Evolutionary conservation across 2,329 filamentous ascomycete species (phyloP).

Genomic region (Curvularia spicifera): DNA sequence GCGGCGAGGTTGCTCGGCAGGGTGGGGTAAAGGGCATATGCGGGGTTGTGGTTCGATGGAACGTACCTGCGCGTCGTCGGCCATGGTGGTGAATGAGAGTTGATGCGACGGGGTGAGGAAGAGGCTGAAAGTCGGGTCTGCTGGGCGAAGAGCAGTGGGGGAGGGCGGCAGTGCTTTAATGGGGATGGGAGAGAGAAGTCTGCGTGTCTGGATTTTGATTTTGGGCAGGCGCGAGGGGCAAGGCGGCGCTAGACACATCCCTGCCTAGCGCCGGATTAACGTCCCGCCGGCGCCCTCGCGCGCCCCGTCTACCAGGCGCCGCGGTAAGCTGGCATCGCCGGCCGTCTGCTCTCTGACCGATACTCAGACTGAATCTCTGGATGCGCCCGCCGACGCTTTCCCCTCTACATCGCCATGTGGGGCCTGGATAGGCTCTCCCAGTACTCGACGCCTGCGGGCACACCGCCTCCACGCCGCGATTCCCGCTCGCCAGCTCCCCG

Average conservation of each 20-base stretch:
- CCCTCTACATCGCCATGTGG: conserved; percentile 69
- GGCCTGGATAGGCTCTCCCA: conserved; percentile 79
- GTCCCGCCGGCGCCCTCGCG: conserved; percentile 19
- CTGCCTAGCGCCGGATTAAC: conserved; percentile 35
- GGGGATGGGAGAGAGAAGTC: conserved; percentile 41
- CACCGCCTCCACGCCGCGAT: conserved; percentile 67
- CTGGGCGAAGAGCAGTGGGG: conserved; percentile 36
- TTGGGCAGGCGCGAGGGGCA: conserved; percentile 39
- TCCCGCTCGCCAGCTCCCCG: conserved; percentile 75
- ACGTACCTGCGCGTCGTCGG: conserved; percentile 68
- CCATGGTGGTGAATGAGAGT: conserved; percentile 63
- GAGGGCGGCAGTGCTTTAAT: conserved; percentile 36
- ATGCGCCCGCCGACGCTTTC: neutral
- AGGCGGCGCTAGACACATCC: conserved; percentile 31
- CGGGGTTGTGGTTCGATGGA: conserved; percentile 22
- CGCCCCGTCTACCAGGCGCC: neutral
- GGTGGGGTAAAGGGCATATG: conserved; percentile 48
- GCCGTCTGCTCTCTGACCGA: neutral
- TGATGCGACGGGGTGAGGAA: conserved; percentile 43
- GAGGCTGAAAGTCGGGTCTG: conserved; percentile 35
- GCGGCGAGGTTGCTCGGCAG: conserved; percentile 41
- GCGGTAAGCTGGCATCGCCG: neutral
- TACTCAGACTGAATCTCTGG: neutral
- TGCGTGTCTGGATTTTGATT: conserved; percentile 45
- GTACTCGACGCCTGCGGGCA: conserved; percentile 69